phyloP scores from a whole-genome alignment of 306 rosid species.

The Prosopis cineraria region DNA sequence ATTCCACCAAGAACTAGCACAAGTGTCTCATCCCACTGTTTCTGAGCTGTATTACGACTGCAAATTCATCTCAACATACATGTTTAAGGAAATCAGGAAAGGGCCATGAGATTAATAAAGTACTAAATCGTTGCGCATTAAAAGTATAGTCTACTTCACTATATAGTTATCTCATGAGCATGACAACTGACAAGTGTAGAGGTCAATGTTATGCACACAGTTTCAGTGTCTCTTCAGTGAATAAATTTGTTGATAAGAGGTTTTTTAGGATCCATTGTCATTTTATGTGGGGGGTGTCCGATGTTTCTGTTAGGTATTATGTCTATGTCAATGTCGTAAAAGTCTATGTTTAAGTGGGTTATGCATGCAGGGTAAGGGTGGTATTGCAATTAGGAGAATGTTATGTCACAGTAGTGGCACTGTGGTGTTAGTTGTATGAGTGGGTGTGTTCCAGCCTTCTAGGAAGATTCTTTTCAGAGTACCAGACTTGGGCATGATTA shows the following conservation, averaged over 20 bases:
- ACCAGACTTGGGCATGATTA: not conserved
- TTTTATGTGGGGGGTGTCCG: not conserved
- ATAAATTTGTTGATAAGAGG: not conserved
- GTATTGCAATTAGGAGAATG: not conserved
- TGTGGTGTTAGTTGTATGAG: not conserved
- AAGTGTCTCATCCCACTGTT: constrained; percentile 98
- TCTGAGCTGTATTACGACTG: constrained; percentile 99
- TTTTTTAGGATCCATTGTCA: not conserved
- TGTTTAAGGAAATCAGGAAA: constrained; percentile 11
- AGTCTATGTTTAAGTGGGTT: not conserved
- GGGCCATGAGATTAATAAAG: constrained; percentile 22
- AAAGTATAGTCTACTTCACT: constrained; percentile 13
- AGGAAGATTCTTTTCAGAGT: not conserved
- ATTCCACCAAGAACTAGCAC: constrained; percentile 92
- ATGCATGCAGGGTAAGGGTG: not conserved
- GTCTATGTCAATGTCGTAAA: not conserved
- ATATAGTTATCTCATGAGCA: constrained; percentile 12
- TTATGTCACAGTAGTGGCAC: not conserved
- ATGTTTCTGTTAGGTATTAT: not conserved
- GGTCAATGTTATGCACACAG: constrained; percentile 5
- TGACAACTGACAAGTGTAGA: constrained; percentile 4
- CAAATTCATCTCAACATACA: constrained; percentile 42
- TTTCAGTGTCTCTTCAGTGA: constrained; percentile 21
- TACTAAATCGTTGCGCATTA: not conserved
- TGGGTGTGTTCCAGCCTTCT: not conserved